A percentile compares a stretch with the other conserved stretches of the same genome.
phyloP scores from a whole-genome alignment of 2,329 filamentous ascomycete species.

The Claviceps paspali region DNA sequence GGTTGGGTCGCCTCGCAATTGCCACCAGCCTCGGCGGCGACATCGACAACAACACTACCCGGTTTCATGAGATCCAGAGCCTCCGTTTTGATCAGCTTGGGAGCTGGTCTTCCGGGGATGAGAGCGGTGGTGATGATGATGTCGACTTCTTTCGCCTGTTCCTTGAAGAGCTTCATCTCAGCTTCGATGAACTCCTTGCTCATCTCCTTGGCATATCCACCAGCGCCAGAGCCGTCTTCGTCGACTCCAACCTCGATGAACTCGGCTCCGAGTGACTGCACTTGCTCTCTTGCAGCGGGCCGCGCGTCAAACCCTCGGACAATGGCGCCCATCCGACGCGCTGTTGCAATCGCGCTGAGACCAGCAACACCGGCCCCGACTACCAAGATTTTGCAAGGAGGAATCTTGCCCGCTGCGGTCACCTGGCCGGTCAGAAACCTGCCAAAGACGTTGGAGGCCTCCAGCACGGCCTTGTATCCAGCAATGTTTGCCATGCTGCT shows the following conservation, averaged over 20 bases:
- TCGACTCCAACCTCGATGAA: constrained; percentile 76
- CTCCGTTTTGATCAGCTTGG: constrained; percentile 66
- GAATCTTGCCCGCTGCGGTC: constrained; percentile 80
- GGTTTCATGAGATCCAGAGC: constrained; percentile 80
- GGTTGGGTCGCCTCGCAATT: constrained; percentile 74
- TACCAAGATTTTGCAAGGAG: constrained; percentile 77
- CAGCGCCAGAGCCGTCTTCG: constrained; percentile 71
- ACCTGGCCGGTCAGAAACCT: constrained; percentile 81
- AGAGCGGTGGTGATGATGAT: constrained; percentile 89
- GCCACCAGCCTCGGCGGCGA: constrained; percentile 75
- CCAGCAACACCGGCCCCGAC: constrained; percentile 85
- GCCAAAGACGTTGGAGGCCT: constrained; percentile 80
- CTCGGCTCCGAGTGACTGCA: constrained; percentile 78
- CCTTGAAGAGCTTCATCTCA: constrained; percentile 83
- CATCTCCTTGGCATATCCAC: constrained; percentile 89
- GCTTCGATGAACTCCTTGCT: constrained; percentile 86
- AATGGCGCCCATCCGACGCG: constrained; percentile 73
- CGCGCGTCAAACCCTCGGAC: constrained; percentile 86
- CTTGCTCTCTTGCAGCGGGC: constrained; percentile 73
- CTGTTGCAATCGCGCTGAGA: constrained; percentile 74
- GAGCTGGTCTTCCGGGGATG: constrained; percentile 71
- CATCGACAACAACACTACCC: constrained; percentile 74
- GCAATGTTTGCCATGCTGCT: constrained; percentile 93
- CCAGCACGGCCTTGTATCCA: constrained; percentile 80
- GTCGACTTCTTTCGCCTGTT: constrained; percentile 76